Percentiles rank a stretch among this genome's conserved stretches.
Evolutionary conservation across 139 green algal species (phyloP).

Genomic region (Micromonas commoda): DNA sequence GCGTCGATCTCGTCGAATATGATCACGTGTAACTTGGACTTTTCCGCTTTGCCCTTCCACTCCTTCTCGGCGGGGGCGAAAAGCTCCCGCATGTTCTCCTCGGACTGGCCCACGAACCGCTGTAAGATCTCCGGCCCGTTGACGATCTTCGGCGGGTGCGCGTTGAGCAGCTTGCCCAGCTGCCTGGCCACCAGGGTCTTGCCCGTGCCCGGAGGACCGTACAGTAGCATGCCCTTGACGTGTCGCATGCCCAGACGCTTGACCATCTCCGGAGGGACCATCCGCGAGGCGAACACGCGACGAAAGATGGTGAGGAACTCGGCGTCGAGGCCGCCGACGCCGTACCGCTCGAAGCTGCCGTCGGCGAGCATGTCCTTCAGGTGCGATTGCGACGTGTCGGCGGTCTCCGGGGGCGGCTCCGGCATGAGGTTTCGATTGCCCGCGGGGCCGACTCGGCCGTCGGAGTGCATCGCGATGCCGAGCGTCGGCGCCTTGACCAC

Average conservation of each 20-base stretch:
- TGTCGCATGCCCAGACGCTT: constrained; percentile 24
- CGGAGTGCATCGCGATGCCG: background rate
- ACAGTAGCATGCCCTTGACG: constrained; percentile 35
- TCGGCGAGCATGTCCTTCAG: background rate
- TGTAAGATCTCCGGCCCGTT: constrained; percentile 43
- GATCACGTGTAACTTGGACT: constrained; percentile 27
- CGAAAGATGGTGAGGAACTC: constrained; percentile 27
- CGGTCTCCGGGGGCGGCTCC: background rate
- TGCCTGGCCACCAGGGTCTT: constrained; percentile 34
- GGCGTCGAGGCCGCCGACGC: constrained; percentile 24
- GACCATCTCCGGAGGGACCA: constrained; percentile 17
- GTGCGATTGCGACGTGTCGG: background rate
- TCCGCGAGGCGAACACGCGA: constrained; percentile 30
- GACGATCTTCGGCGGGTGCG: constrained; percentile 31
- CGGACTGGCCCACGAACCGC: constrained; percentile 39
- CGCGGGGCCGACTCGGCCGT: background rate
- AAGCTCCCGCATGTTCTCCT: constrained; percentile 36
- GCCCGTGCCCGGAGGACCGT: constrained; percentile 31
- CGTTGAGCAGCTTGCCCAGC: constrained; percentile 22
- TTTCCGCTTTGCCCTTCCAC: background rate
- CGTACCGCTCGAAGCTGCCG: constrained; percentile 12
- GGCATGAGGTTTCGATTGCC: background rate
- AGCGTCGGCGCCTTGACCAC: background rate
- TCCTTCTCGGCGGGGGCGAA: constrained; percentile 40
- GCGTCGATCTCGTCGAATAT: constrained; percentile 40